Conservation (phyloP, 306 rosid species). For the Styphnolobium japonicum region DNA sequence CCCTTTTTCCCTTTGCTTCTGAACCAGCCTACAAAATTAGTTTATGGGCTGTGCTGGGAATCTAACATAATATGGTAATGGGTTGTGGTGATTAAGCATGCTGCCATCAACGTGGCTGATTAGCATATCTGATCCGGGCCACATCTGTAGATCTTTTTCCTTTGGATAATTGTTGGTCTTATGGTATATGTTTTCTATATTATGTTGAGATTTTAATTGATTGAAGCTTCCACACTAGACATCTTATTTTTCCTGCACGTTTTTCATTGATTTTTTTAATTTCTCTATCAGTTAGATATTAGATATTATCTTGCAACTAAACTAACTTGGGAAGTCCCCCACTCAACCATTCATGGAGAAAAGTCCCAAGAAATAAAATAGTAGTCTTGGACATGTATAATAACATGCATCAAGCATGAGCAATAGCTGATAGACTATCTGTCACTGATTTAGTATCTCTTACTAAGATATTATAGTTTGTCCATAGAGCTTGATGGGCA, state of each 20-base stretch:
- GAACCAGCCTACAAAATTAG: conserved; percentile 9
- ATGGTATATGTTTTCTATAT: neutral
- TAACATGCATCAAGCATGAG: conserved; percentile 1
- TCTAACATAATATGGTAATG: conserved; percentile 1
- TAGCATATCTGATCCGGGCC: neutral
- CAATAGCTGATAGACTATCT: neutral
- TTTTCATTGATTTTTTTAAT: neutral
- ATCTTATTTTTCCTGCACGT: neutral
- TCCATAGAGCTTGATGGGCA: neutral
- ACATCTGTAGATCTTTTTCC: neutral
- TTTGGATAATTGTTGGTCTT: neutral
- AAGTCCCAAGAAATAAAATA: neutral
- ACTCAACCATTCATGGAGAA: neutral
- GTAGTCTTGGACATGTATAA: neutral
- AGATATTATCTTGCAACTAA: neutral
- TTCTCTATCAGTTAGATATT: neutral
- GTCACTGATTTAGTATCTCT: neutral
- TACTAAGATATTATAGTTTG: neutral
- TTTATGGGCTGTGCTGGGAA: neutral
- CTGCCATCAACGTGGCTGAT: neutral
- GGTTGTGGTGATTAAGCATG: conserved; percentile 21
- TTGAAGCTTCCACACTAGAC: neutral
- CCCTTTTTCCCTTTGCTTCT: neutral
- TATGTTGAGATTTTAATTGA: neutral
- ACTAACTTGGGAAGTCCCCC: neutral